phyloP scores from a whole-genome alignment of 257 asterid genomes.

The Solanum tacnaense region DNA sequence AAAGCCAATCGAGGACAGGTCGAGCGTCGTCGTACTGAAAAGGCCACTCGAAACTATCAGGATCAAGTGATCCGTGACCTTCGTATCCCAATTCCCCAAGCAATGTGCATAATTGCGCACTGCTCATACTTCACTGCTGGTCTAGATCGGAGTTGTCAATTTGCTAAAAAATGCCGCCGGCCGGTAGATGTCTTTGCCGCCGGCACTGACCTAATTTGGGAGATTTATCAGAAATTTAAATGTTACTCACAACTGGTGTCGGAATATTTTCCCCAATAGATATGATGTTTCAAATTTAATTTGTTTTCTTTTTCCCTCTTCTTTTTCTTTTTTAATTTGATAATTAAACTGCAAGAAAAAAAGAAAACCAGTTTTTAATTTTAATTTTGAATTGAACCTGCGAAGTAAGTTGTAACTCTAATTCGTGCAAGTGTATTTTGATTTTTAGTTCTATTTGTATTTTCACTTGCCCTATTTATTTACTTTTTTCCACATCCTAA shows the following conservation, averaged over 20 bases:
- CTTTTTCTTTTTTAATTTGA: background rate
- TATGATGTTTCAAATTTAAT: background rate
- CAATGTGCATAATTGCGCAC: constrained; percentile 65
- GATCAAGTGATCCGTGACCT: constrained; percentile 64
- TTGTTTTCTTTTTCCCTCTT: background rate
- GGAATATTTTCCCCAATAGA: background rate
- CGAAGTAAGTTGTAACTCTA: background rate
- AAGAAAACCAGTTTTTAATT: background rate
- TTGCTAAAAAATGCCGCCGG: background rate
- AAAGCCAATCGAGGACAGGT: constrained; percentile 91
- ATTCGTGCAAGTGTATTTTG: background rate
- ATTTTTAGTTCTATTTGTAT: background rate
- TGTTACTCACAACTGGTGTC: background rate
- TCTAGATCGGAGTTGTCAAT: background rate
- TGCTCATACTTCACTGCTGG: constrained; percentile 31
- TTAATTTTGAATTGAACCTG: background rate
- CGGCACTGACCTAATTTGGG: constrained; percentile 26
- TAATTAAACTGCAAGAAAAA: background rate
- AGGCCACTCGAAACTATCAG: constrained; percentile 98
- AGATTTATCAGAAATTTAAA: background rate
- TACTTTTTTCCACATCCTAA: background rate
- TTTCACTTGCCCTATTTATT: background rate
- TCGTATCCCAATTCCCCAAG: constrained; percentile 76
- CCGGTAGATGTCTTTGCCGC: constrained; percentile 20
- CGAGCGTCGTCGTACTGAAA: constrained; percentile 96